Percentiles rank a stretch among this genome's conserved stretches.
Evolutionary conservation across 805 yeast genomes (phyloP).

Genomic region (Saccharomycopsis javanensis): DNA sequence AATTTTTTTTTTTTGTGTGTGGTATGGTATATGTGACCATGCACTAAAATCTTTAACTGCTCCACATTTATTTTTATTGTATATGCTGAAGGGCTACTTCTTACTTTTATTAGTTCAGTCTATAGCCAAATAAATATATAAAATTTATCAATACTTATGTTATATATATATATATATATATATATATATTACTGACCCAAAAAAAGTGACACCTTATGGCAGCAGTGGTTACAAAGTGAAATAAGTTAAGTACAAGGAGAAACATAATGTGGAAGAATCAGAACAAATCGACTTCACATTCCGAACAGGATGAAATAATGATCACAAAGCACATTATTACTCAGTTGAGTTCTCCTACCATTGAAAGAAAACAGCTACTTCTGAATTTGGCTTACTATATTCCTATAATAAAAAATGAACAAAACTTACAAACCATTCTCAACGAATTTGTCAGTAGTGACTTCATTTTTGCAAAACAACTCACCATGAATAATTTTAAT

Average conservation of each 20-base stretch:
- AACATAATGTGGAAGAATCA: not conserved
- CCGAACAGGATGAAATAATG: not conserved
- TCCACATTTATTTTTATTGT: not conserved
- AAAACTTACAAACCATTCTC: not conserved
- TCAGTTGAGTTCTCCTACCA: not conserved
- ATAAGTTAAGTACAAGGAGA: no score
- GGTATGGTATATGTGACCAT: not conserved
- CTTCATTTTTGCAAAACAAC: not conserved
- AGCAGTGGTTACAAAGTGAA: not conserved
- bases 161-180: no score
- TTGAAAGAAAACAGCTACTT: not conserved
- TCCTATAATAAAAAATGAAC: conserved; percentile 7
- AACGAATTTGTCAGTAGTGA: conserved; percentile 3
- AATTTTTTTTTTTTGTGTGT: not conserved
- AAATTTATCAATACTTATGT: no score
- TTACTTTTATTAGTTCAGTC: not conserved
- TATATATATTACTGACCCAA: no score
- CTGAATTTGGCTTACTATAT: conserved; percentile 15
- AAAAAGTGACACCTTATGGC: no score
- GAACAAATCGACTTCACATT: not conserved
- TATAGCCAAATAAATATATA: no score
- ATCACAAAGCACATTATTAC: not conserved
- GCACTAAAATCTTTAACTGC: not conserved
- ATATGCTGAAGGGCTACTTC: not conserved
- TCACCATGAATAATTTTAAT: not conserved